Evolutionary conservation across 2,329 filamentous ascomycete genomes (phyloP), one percentile per base, ranked within the genome.

Genomic region (Ophiostoma sp.): DNA sequence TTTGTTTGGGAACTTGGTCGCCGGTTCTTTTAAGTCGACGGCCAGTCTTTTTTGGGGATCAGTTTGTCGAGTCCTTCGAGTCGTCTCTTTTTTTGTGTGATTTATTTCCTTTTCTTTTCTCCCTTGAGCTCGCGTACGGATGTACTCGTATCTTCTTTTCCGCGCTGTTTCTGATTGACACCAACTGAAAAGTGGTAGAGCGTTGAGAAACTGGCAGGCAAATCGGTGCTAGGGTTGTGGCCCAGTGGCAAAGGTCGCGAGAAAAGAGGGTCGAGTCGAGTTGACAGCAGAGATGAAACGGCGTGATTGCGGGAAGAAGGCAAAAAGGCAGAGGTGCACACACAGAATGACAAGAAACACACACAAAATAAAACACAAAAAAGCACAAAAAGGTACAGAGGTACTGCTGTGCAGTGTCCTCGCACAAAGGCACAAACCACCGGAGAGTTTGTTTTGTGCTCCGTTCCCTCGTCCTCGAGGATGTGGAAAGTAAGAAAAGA

Each of bases 201-300:
- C 22, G 36, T 45, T 1, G n/a, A 45, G 36, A 61, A 33, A 22
- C 42, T 28, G 45, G 28, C 22, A 28, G 19, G n/a, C 15, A 50
- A 52, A 55, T 8, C n/a, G 64, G 22, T 33, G 42, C 42, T 50
- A 68, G 63, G 63, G 17, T 50, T 68, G 36, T 66, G 42, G 42
- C 25, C 64, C 15, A 68, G 64, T 68, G 64, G 64, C 64, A 68
- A 68, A 50, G 25, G 19, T 45, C n/a, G n/a, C 22, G 61, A 64
- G 22, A n/a, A 68, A 68, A 68, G 64, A 68, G 64, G 64, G 42
- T 22, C 64, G 3, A 33, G 64, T 50, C 64, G 45, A 33, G 25
- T 25, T n/a, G n/a, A n/a, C n/a, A 50, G 42, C 39, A 48, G 36
- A 42, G 17, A 50, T 6, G 64, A n/a, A 11, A 33, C 15, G 25